Evolutionary conservation across 2,329 filamentous ascomycete genomes (phyloP), one percentile per base, ranked within the genome.

Genomic region (Cylindrodendrum hubeiense): DNA sequence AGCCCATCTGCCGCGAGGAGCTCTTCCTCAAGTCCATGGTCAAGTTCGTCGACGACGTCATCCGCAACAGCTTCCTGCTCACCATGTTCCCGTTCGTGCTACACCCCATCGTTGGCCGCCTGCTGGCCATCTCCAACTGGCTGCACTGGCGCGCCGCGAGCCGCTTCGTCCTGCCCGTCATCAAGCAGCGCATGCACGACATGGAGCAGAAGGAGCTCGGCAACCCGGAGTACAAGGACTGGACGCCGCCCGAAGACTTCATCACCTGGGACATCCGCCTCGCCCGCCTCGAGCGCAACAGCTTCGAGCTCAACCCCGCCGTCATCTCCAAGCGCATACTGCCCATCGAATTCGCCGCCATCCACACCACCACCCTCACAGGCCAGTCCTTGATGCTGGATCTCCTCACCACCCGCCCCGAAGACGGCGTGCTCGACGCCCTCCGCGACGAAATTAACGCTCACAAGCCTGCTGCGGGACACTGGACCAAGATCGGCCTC

Each of bases 321-420:
- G 79, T 81, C 44, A 82, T 90, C 17, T 84, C 85, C 2, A 82
- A 84, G 65, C 80, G 85, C 15, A 74, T 89, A 5, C 76, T 90
- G 37, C 85, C 86, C 0, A 78, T 90, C 46, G 84, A 89, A 71
- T 89, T 89, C 64, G 87, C 86, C 3, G 84, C 86, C 19, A 87
- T 89, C 26, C 87, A 89, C 75, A 89, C 87, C 2, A 88, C 87
- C 0, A 81, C 84, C 7, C 70, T 88, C 13, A 87, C 86, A 0
- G 81, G 83, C 3, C 82, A 84, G 49, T 81, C 81, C 34, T 76
- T 82, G 33, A 70, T 87, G 55, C 71, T 87, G 10, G 85, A 87
- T 62, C 71, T 87, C 7, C 73, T 86, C 37, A 74, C 80, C 1
- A 78, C 83, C 0, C 74, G 80, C 5, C 77, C 80, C 0, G 66